Evolutionary conservation across 2,329 filamentous ascomycete species (phyloP).

Genomic region (Alternaria tenuissima): DNA sequence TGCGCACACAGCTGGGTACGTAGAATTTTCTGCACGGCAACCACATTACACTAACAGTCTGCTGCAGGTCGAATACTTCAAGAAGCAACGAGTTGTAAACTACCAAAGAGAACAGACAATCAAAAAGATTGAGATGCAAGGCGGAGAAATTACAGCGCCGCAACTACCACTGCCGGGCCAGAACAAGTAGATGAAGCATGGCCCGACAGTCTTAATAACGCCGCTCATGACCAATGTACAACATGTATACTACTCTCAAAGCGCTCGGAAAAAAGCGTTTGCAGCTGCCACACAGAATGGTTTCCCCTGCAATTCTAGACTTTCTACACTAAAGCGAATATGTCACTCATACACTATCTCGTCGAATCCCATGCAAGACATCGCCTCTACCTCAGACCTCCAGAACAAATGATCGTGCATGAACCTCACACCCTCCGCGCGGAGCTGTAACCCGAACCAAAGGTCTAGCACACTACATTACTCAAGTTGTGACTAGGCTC

Average conservation of each 20-base stretch:
- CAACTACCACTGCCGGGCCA: constrained; percentile 42
- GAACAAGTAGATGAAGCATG: constrained; percentile 16
- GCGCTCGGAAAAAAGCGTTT: not conserved
- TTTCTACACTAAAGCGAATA: not conserved
- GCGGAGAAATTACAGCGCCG: constrained; percentile 48
- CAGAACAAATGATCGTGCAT: not conserved
- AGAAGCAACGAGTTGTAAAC: constrained; percentile 94
- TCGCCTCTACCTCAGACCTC: not conserved
- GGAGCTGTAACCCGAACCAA: not conserved
- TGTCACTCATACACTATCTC: not conserved
- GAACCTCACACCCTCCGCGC: constrained; percentile 2
- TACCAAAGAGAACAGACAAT: constrained; percentile 79
- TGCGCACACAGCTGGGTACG: constrained; percentile 91
- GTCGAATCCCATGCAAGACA: not conserved
- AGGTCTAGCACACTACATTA: not conserved
- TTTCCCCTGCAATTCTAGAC: not conserved
- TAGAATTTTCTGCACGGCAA: constrained; percentile 28
- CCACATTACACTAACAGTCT: constrained; percentile 12
- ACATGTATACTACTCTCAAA: constrained; percentile 15
- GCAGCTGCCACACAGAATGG: not conserved
- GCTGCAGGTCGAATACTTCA: constrained; percentile 90
- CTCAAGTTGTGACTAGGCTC: constrained; percentile 2
- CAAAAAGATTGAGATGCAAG: constrained; percentile 54
- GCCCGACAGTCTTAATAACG: constrained; percentile 7
- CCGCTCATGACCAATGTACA: constrained; percentile 21